Base-by-base conservation (phyloP, 306 rosid genomes). In the Fragaria nilgerrensis region DNA sequence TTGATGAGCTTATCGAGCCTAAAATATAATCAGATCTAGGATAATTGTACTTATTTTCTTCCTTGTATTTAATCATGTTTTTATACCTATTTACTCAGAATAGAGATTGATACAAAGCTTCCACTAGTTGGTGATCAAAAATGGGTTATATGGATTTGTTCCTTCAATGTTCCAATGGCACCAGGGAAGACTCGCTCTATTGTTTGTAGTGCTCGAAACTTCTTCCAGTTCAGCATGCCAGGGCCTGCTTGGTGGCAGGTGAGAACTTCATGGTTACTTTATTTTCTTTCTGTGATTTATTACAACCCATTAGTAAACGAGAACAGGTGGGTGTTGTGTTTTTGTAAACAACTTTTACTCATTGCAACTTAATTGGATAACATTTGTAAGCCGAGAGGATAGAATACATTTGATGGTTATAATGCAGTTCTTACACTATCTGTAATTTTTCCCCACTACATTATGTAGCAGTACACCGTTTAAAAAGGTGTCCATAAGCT, bases 211-310 rank as follows among this genome's bases (percentile, higher is more conserved):
- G 97, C 98, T 81, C 86, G 98, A 78, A 94, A 94, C 84, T 94
- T 94, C 89, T 90, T 94, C 83, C 98, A 90, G 88, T 66, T 94
- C 74, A 72, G 92, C 14, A 93, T 94, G 89, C 98, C 98, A 8
- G 98, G 98, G 67, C 86, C 91, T 59, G 86, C 96, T 56, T 94
- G 98, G 98, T 94, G 98, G 98, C 97, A 94, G 85, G 97, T 92
- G 83, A 89, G 85, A 75, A 80, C 58, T 78, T 73, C 45, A 59
- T 74, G 23, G 67, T 70, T 70, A 14, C 23, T 52, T 67, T 67
- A 16, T 12, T 41, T 68, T 47, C 17, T 37, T 29, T 27, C 16
- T 15, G 52, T 75, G n/a, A 53, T 36, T 47, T 43, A 17, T 72
- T 19, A 25, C 20, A 9, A 16, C 64, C n/a, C 16, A 14, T 50